These are phyloP conservation scores for Backusella circina DNA, from an alignment of 192 early-diverging fungal species.

Conservation along the genomic window DNA sequence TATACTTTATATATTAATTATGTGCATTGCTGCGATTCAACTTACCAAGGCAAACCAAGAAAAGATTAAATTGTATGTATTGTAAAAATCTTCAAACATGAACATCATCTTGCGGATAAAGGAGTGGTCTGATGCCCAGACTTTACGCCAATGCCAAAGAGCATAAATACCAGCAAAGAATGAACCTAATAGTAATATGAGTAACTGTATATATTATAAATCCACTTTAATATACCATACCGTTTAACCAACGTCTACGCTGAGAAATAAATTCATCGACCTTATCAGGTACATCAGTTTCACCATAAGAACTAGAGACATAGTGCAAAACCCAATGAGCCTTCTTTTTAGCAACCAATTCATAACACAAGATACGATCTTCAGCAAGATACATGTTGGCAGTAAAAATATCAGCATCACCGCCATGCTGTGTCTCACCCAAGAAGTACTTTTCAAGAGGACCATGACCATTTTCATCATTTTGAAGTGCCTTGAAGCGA, in stretches of 20 bases:
- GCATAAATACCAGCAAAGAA: constrained; percentile 80
- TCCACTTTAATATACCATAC: constrained; percentile 43
- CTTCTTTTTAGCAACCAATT: constrained; percentile 70
- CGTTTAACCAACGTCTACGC: constrained; percentile 81
- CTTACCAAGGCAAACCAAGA: constrained; percentile 85
- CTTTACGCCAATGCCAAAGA: constrained; percentile 57
- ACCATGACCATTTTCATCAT: constrained; percentile 46
- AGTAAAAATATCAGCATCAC: constrained; percentile 59
- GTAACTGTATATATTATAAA: no score
- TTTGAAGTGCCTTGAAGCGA: constrained; percentile 66
- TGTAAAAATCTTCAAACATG: constrained; percentile 78
- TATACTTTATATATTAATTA: neutral
- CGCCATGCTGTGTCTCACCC: constrained; percentile 64
- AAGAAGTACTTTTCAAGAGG: constrained; percentile 75
- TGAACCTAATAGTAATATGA: constrained; percentile 40
- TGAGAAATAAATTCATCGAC: constrained; percentile 72
- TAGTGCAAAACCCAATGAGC: constrained; percentile 67
- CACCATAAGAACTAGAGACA: constrained; percentile 66
- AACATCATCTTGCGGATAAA: constrained; percentile 68
- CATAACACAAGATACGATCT: constrained; percentile 81
- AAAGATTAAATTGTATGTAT: constrained; percentile 80
- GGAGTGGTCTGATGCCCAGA: constrained; percentile 66
- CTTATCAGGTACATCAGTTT: constrained; percentile 74
- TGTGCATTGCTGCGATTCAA: neutral
- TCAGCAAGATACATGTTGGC: constrained; percentile 67